Conservation (phyloP, 306 rosid genomes). For the Spatholobus suberectus region DNA sequence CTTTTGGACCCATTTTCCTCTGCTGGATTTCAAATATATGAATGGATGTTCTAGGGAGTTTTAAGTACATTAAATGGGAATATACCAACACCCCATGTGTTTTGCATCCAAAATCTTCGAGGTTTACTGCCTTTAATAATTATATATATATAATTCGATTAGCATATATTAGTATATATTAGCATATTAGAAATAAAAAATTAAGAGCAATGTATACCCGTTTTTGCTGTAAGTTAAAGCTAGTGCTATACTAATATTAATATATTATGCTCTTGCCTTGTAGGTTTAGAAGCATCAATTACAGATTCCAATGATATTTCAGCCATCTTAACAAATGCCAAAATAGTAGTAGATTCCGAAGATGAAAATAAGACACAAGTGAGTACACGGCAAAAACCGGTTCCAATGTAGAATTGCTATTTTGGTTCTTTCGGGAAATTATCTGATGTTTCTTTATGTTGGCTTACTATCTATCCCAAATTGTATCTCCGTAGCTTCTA, state of each 20-base stretch:
- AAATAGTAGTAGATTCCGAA: slow-evolving; percentile 61
- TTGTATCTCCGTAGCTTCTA: not conserved
- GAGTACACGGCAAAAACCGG: slow-evolving; percentile 42
- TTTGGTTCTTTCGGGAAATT: slow-evolving; percentile 23
- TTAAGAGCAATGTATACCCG: not conserved
- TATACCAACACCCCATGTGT: not conserved
- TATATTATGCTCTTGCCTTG: slow-evolving; percentile 23
- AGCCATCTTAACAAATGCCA: slow-evolving; percentile 50
- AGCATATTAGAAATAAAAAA: too few relatives aligned
- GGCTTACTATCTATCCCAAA: not conserved
- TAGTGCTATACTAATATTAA: not conserved
- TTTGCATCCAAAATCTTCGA: not conserved
- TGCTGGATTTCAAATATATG: not conserved
- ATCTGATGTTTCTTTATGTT: not conserved
- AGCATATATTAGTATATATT: too few relatives aligned
- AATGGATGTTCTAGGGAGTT: not conserved
- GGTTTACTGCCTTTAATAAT: not conserved
- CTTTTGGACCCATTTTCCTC: not conserved
- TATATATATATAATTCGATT: too few relatives aligned
- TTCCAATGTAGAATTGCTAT: slow-evolving; percentile 6
- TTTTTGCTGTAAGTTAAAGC: not conserved
- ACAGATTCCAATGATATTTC: slow-evolving; percentile 55
- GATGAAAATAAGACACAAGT: slow-evolving; percentile 73
- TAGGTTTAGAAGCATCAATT: slow-evolving; percentile 82
- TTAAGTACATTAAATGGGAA: not conserved